Percentiles rank a stretch among this genome's conserved stretches.
Conservation (phyloP, 1,139 yeast species). For the Hyphopichia buzzinii region DNA sequence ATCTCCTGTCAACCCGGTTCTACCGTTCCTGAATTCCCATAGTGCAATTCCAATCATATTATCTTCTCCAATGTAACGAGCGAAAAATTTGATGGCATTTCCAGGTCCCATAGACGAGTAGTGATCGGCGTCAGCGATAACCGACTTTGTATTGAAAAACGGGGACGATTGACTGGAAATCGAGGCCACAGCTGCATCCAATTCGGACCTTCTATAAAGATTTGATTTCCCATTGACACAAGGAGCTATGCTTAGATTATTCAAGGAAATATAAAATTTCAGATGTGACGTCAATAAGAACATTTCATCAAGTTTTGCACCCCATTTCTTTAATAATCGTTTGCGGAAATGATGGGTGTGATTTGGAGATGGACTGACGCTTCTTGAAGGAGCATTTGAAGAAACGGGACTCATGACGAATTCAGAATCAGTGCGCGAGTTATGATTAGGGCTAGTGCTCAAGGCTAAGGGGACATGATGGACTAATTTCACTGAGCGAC, state of each 20-base stretch:
- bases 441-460: slow-evolving; percentile 21
- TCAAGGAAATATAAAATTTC: slow-evolving; percentile 78
- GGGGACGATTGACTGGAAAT: slow-evolving; percentile 23
- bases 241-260: slow-evolving; percentile 76
- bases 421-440: slow-evolving; percentile 17
- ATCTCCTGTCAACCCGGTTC: slow-evolving; percentile 79
- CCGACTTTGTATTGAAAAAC: slow-evolving; percentile 32
- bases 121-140: slow-evolving; percentile 30
- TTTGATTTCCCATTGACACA: slow-evolving; percentile 95
- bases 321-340: slow-evolving; percentile 35
- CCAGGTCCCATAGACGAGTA: slow-evolving; percentile 45
- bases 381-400: slow-evolving; percentile 2
- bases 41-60: slow-evolving; percentile 87
- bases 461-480: slow-evolving; percentile 79
- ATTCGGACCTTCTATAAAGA: slow-evolving; percentile 64
- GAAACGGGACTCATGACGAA: slow-evolving; percentile 17
- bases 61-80: slow-evolving; percentile 87
- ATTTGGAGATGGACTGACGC: slow-evolving; percentile 2
- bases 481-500: slow-evolving; percentile 59
- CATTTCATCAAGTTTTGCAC: slow-evolving; percentile 83
- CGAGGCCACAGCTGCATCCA: slow-evolving; percentile 60
- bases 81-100: slow-evolving; percentile 58
- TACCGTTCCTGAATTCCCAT: slow-evolving; percentile 67
- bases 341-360: slow-evolving; percentile 3
- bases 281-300: slow-evolving; percentile 81